A percentile compares a stretch with the other conserved stretches of the same genome.
Conservation (phyloP, 2,329 filamentous ascomycete species). For the Daldinia eschscholtzii region DNA sequence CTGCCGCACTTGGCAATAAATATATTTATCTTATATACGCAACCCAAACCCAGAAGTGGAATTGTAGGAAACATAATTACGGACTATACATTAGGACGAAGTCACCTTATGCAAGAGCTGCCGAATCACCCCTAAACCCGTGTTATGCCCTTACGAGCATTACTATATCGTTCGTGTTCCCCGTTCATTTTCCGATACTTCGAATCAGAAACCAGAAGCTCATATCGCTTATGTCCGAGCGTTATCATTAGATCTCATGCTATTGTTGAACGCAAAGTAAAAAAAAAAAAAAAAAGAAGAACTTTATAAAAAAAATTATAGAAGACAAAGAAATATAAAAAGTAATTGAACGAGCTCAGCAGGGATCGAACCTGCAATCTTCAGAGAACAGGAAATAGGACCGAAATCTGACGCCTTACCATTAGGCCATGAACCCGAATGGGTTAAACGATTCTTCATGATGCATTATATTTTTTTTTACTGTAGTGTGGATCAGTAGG, state of each 20-base stretch:
- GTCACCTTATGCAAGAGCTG: background rate
- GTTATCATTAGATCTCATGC: too few species aligned
- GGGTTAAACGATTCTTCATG: background rate
- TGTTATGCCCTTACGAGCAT: background rate
- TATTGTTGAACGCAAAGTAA: background rate
- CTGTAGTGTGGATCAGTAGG: background rate
- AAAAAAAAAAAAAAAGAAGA: background rate
- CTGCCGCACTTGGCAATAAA: background rate
- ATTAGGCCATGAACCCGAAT: constrained; percentile 32
- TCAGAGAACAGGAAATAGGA: constrained; percentile 16
- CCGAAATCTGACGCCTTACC: constrained; percentile 37
- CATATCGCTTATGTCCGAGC: background rate
- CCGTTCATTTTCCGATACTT: background rate
- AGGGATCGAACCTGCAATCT: constrained; percentile 37
- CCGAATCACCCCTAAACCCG: background rate
- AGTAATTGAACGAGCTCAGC: constrained; percentile 22
- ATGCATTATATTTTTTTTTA: constrained; percentile 1
- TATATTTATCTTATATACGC: background rate
- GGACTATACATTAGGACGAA: background rate
- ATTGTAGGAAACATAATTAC: background rate
- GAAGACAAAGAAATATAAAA: background rate
- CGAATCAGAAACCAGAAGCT: background rate
- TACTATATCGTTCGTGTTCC: background rate
- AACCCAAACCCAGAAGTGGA: background rate
- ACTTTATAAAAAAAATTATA: background rate